Evolutionary conservation across 2,329 filamentous ascomycete species (phyloP), one percentile per base, ranked within the genome.

Genomic region (Cladorrhinum sp.): DNA sequence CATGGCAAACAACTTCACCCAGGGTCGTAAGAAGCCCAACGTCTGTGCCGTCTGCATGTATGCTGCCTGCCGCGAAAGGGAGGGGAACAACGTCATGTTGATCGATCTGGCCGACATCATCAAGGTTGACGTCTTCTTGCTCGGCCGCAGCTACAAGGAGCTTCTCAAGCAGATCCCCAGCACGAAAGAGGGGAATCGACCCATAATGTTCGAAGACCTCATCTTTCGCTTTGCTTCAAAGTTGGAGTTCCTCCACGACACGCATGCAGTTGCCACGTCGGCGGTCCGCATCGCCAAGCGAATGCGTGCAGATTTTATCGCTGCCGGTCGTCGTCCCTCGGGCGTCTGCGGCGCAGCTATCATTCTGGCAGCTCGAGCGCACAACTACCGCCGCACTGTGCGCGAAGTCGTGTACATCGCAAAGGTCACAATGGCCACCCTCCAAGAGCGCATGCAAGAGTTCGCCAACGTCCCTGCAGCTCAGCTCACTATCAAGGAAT

Each of bases 301-400:
- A 64, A 98, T 99, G 95, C 93, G 91, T 66, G 83, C 91, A 58
- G 95, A 99, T 76, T 98, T 95, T 93, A 98, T 99, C 86, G 89
- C 93, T 52, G 92, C 93, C 72, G 95, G 95, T 68, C 90, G 95
- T 70, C 88, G 95, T 46, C 95, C 95, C 16, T 94, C 94, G 6
- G 95, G 95, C 66, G 88, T 98, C 58, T 97, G 93, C 73, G 95
- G 95, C 64, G 95, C 95, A 12, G 96, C 93, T 67, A 83, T 99
- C 53, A 90, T 99, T 63, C 88, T 99, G 73, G 95, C 95, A 6
- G 94, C 95, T 8, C 90, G 95, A 57, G 98, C 98, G 89, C 96
- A 97, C 82, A 98, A 98, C 75, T 99, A 96, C 72, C 89, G 94
- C 50, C 88, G 95, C 18, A 96, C 92, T 0, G 87, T 96, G 12